A percentile compares a stretch with the other conserved stretches of the same genome.
Conservation (phyloP, 1,139 yeast genomes). For the Geotrichum citri-aurantii region DNA sequence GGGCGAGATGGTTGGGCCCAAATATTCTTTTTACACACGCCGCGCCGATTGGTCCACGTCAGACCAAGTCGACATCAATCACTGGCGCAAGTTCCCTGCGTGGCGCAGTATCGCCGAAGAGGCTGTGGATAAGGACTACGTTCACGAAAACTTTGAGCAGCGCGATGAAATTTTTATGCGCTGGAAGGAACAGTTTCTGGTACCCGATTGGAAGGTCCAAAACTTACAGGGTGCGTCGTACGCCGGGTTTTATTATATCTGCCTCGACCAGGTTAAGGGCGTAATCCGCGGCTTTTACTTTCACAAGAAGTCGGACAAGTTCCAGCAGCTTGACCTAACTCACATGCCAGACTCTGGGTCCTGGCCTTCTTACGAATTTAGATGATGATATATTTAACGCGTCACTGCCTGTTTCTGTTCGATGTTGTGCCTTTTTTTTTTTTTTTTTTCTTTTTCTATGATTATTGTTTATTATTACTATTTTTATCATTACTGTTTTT, state of each 20-base stretch:
- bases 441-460: background rate
- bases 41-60: constrained; percentile 55
- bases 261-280: constrained; percentile 73
- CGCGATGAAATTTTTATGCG: constrained; percentile 72
- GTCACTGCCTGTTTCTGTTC: too few species aligned
- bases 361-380: constrained; percentile 37
- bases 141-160: constrained; percentile 32
- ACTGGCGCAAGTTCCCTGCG: constrained; percentile 75
- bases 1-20: constrained; percentile 75
- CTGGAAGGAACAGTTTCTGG: constrained; percentile 86
- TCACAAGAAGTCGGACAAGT: constrained; percentile 70
- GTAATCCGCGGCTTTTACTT: constrained; percentile 73
- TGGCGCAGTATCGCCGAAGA: constrained; percentile 42
- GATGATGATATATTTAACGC: constrained; percentile 21
- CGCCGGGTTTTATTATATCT: constrained; percentile 88
- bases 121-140: constrained; percentile 30
- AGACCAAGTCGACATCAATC: constrained; percentile 67
- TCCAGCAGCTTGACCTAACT: constrained; percentile 57
- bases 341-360: constrained; percentile 43
- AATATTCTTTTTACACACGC: constrained; percentile 44
- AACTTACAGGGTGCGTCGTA: constrained; percentile 67
- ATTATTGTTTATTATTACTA: background rate
- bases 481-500: background rate
- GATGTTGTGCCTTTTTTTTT: background rate
- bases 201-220: constrained; percentile 71